Conservation (phyloP, 139 green algal genomes). For the Edaphochlamys debaryana region DNA sequence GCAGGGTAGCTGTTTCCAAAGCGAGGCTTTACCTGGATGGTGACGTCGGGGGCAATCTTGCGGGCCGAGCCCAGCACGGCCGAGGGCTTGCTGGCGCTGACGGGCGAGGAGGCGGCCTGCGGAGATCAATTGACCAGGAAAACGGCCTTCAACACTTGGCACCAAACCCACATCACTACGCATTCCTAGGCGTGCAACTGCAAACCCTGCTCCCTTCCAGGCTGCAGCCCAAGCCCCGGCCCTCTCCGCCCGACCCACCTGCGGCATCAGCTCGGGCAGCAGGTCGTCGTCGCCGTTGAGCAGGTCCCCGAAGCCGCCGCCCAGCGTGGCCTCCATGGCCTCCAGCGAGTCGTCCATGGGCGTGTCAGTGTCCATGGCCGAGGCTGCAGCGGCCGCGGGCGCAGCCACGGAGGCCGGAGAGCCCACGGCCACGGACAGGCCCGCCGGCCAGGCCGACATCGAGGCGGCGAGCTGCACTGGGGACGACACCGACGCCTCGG, state of each 20-base stretch:
- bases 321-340: slow-evolving; percentile 11
- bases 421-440: too few relatives aligned
- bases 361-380: neutral
- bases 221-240: too few relatives aligned
- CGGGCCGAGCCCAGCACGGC: neutral
- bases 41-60: slow-evolving; percentile 3
- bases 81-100: slow-evolving; percentile 1
- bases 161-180: too few relatives aligned
- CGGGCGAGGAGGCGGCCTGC: slow-evolving; percentile 25
- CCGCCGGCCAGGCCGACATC: too few relatives aligned
- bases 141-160: too few relatives aligned
- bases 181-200: too few relatives aligned
- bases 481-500: too few relatives aligned
- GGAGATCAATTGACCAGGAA: too few relatives aligned
- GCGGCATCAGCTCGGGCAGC: neutral
- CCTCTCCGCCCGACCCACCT: neutral
- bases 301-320: neutral
- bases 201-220: too few relatives aligned
- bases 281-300: neutral
- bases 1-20: too few relatives aligned
- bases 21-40: slow-evolving; percentile 8
- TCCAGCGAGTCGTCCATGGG: slow-evolving; percentile 27
- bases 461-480: too few relatives aligned
- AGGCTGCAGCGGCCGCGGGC: neutral
- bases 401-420: too few relatives aligned